phyloP scores from a whole-genome alignment of 768 basidiomycete genomes.

The Xanthoconium purpureum region DNA sequence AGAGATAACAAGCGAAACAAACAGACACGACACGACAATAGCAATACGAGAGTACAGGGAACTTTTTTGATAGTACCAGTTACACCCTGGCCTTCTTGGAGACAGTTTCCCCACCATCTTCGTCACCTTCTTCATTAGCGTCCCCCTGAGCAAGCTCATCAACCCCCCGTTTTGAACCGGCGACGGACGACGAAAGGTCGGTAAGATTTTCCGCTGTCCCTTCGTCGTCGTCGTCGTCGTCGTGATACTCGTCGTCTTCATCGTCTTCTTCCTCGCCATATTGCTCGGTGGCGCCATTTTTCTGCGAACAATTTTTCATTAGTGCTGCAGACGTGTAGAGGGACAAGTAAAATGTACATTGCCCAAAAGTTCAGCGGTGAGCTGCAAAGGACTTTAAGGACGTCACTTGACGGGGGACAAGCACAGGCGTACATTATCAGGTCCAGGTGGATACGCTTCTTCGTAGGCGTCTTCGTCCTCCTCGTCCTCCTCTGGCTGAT shows the following conservation, averaged over 20 bases:
- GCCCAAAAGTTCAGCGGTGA: constrained; percentile 25
- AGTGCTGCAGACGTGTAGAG: neutral
- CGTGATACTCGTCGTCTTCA: constrained; percentile 22
- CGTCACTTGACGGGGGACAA: neutral
- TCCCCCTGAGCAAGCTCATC: constrained; percentile 20
- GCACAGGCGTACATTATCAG: constrained; percentile 12
- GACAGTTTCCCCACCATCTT: constrained; percentile 2
- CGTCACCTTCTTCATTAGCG: constrained; percentile 8
- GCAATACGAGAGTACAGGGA: neutral
- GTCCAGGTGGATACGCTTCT: neutral
- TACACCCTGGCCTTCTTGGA: constrained; percentile 30
- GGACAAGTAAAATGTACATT: constrained; percentile 9
- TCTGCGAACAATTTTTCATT: neutral
- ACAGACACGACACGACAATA: neutral
- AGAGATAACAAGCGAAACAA: neutral
- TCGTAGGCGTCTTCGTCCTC: constrained; percentile 12
- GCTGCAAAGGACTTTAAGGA: constrained; percentile 13
- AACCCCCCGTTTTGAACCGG: constrained; percentile 26
- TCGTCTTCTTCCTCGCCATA: constrained; percentile 19
- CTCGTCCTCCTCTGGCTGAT: constrained; percentile 19
- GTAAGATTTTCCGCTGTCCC: constrained; percentile 12
- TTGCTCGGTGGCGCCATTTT: constrained; percentile 13
- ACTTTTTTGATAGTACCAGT: neutral
- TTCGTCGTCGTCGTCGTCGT: constrained; percentile 12
- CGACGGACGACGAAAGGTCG: constrained; percentile 6